Base-by-base conservation (phyloP, 495 filamentous ascomycete species). In the Cercophora sp. region DNA sequence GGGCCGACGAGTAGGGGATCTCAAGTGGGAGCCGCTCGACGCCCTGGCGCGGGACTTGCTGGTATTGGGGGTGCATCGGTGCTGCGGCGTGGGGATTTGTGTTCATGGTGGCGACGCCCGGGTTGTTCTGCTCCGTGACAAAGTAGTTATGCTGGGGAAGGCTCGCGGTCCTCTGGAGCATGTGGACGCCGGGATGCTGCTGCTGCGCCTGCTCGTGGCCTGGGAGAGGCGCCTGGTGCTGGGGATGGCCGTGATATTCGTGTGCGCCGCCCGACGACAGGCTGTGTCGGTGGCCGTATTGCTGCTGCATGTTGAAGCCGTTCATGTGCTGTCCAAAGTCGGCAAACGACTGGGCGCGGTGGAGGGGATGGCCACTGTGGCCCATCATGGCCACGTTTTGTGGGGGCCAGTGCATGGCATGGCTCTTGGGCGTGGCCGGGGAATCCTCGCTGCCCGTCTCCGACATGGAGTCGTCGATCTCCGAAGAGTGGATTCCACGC, bases 391-490 rank as follows among this genome's bases (percentile, higher is more conserved):
- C 24, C 24, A 64, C 55, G 52, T 54, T 58, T 48, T 61, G 66
- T 16, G 59, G 59, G 34, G 68, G 63, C 70, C 70, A 75, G 27
- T 59, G 66, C 60, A 69, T 68, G 43, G 52, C 57, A 20, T 57
- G 43, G 60, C 65, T 69, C 27, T 71, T 69, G 20, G 80, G 68
- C 15, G 77, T 79, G 15, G 78, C 69, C 15, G 78, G 71, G 37
- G 73, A 75, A 43, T 74, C 71, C 61, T 75, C 72, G 41, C 67
- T 70, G 34, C 76, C 76, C 10, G 72, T 76, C 42, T 82, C 80
- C n/a, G 81, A 81, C 44, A 74, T 73, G 43, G 74, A 74, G 54
- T 80, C 80, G 29, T 77, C 76, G 51, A 78, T 68, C 42, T 78
- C 79, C 11, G 70, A 70, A n/a, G 70, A 71, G 61, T 79, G 68